These are phyloP conservation scores for Pachysandra terminalis DNA, from an alignment of 164 flowering plant genomes.

Conservation along the genomic window DNA sequence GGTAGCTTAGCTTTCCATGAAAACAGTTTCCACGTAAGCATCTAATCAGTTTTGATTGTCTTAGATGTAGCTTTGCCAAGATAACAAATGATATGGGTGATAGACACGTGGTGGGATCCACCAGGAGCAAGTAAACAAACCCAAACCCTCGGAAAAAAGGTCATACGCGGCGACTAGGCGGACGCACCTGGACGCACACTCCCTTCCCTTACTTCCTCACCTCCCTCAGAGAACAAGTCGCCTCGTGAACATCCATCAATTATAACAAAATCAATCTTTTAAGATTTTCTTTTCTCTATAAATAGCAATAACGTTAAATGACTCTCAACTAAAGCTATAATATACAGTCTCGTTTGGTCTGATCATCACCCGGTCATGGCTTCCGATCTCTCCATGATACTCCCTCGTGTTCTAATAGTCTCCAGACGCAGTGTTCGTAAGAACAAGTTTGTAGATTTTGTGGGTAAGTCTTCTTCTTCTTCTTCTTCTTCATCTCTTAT, in stretches of 20 bases:
- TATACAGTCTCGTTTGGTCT: background rate
- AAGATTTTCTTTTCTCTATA: background rate
- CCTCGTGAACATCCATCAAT: too few relatives aligned
- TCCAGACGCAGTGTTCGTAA: conserved; percentile 74
- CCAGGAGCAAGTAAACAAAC: background rate
- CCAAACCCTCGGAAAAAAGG: background rate
- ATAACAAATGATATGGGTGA: too few relatives aligned
- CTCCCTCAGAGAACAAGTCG: too few relatives aligned
- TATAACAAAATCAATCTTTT: background rate
- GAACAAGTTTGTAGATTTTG: conserved; percentile 86
- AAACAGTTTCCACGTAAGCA: too few relatives aligned
- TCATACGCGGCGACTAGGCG: conserved; percentile 18
- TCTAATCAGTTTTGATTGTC: too few relatives aligned
- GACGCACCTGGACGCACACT: background rate
- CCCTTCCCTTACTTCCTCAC: too few relatives aligned
- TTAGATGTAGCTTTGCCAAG: too few relatives aligned
- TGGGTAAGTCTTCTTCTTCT: conserved; percentile 41
- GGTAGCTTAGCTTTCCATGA: too few relatives aligned
- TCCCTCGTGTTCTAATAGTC: conserved; percentile 79
- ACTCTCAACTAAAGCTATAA: too few relatives aligned
- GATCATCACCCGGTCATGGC: conserved; percentile 40
- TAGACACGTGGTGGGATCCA: background rate
- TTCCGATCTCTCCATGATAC: conserved; percentile 49
- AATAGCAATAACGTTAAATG: background rate
- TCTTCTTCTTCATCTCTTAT: background rate